Evolutionary conservation across 495 filamentous ascomycete genomes (phyloP).

Genomic region (Penicilliopsis zonata): DNA sequence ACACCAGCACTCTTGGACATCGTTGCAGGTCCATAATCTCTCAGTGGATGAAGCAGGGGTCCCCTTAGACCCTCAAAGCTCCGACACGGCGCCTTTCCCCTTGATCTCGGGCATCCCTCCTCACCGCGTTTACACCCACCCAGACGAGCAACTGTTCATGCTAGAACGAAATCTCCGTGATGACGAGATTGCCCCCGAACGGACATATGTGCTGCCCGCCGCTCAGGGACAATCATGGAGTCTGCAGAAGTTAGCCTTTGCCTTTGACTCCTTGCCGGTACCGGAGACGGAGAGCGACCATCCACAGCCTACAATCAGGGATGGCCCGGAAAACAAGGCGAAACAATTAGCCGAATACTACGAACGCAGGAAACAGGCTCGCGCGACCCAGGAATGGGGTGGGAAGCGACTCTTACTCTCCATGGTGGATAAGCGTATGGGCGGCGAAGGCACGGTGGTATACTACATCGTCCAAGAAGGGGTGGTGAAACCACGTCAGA

Average conservation of each 20-base stretch:
- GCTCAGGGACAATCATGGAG: constrained; percentile 77
- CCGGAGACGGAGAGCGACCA: constrained; percentile 21
- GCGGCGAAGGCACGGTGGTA: constrained; percentile 81
- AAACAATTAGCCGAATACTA: constrained; percentile 24
- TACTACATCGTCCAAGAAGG: constrained; percentile 96
- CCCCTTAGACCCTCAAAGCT: too few species aligned
- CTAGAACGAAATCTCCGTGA: constrained; percentile 43
- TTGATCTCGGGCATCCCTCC: constrained; percentile 85
- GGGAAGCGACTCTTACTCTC: constrained; percentile 70
- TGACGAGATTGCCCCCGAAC: constrained; percentile 40
- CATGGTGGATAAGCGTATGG: constrained; percentile 47
- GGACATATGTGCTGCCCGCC: constrained; percentile 81
- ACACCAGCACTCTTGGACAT: constrained; percentile 80
- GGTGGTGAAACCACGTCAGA: constrained; percentile 90
- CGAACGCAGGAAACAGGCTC: constrained; percentile 19
- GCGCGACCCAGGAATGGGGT: constrained; percentile 25
- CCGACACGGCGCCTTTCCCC: constrained; percentile 37
- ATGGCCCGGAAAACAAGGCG: constrained; percentile 16
- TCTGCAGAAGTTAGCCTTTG: constrained; percentile 55
- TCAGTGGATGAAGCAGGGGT: too few species aligned
- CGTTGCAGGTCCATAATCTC: constrained; percentile 46
- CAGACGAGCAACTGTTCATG: constrained; percentile 78
- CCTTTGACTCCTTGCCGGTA: constrained; percentile 65
- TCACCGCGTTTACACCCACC: constrained; percentile 75
- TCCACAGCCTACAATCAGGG: constrained; percentile 6